These are phyloP conservation scores for Asterophora parasitica DNA, from an alignment of 768 basidiomycete genomes.

Conservation along the genomic window DNA sequence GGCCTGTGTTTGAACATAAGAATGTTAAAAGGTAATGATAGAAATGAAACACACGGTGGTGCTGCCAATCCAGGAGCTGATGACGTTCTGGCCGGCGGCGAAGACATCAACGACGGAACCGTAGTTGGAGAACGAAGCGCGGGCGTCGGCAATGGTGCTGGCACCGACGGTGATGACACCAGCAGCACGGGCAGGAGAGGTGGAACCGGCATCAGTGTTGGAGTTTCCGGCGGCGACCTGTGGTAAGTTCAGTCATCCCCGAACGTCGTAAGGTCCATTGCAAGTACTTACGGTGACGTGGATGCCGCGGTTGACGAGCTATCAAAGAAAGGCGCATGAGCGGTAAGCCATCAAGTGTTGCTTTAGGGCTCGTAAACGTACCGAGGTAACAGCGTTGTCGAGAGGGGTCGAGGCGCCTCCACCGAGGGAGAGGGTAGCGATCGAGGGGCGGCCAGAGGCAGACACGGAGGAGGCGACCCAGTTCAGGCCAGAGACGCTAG, in stretches of 20 bases:
- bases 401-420: neutral
- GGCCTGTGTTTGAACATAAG: neutral
- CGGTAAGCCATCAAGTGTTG: too few species aligned
- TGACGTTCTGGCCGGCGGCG: slow-evolving; percentile 27
- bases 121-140: slow-evolving; percentile 30
- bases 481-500: slow-evolving; percentile 3
- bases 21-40: neutral
- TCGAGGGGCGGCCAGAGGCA: neutral
- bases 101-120: slow-evolving; percentile 29
- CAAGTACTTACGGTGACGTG: slow-evolving; percentile 22
- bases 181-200: slow-evolving; percentile 2
- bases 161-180: slow-evolving; percentile 4
- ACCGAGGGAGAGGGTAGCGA: slow-evolving; percentile 3
- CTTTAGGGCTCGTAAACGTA: neutral
- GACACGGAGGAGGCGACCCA: neutral
- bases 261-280: neutral
- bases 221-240: slow-evolving; percentile 9
- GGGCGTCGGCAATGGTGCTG: slow-evolving; percentile 22
- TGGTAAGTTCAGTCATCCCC: neutral
- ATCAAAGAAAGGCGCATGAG: neutral
- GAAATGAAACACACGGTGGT: slow-evolving; percentile 2
- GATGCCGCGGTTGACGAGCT: slow-evolving; percentile 24
- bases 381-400: neutral
- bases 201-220: neutral
- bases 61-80: slow-evolving; percentile 20